Conservation (phyloP, 352 stramenopile genomes). For the Globisporangium uncinulatum region DNA sequence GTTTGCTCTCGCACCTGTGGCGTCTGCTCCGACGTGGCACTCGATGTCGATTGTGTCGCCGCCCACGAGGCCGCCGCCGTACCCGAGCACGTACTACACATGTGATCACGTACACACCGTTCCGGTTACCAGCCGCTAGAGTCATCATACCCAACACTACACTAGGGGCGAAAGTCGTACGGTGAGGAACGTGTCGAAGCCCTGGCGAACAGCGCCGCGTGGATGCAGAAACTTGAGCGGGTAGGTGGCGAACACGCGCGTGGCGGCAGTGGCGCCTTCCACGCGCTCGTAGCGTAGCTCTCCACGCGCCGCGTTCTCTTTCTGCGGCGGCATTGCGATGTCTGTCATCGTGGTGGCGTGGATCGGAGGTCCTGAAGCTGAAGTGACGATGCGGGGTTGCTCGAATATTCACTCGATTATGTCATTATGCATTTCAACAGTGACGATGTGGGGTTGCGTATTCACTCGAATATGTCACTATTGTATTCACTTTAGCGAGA, state of each 20-base stretch:
- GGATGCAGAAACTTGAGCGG: conserved; percentile 86
- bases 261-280: conserved; percentile 49
- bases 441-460: no score
- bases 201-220: conserved; percentile 45
- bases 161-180: conserved; percentile 17
- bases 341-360: background rate
- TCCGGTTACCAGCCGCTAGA: background rate
- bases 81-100: conserved; percentile 75
- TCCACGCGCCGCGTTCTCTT: conserved; percentile 18
- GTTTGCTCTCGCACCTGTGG: conserved; percentile 32
- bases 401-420: no score
- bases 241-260: conserved; percentile 78
- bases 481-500: no score
- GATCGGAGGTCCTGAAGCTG: background rate
- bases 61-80: conserved; percentile 74
- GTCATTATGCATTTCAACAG: no score
- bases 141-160: conserved; percentile 9
- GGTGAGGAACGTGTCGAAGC: conserved; percentile 70
- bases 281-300: conserved; percentile 74
- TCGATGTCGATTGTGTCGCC: conserved; percentile 65
- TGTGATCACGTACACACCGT: background rate
- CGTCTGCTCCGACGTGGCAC: conserved; percentile 35
- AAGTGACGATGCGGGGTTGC: no score
- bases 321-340: background rate
- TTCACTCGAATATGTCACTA: no score